These are phyloP conservation scores for Tricholoma matsutake DNA, from an alignment of 768 basidiomycete genomes.

Conservation along the genomic window DNA sequence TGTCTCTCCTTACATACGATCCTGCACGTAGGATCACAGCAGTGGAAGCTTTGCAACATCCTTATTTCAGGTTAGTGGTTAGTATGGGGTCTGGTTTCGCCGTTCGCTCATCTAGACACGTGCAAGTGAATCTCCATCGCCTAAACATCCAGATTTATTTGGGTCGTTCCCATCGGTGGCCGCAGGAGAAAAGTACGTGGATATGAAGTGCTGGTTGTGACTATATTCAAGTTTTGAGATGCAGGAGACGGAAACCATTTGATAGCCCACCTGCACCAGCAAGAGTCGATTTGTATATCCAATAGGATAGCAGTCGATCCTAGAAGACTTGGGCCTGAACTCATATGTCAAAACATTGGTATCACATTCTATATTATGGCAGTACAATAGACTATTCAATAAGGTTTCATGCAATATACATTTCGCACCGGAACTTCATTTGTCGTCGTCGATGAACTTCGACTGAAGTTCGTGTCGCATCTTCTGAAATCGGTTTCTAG, in stretches of 20 bases:
- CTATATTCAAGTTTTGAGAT: constrained; percentile 8
- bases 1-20: constrained; percentile 83
- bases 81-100: too few relatives aligned
- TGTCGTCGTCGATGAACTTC: constrained; percentile 33
- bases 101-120: not conserved
- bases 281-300: constrained; percentile 55
- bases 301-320: too few relatives aligned
- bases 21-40: constrained; percentile 84
- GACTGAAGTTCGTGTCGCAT: constrained; percentile 55
- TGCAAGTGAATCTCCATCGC: constrained; percentile 83
- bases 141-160: constrained; percentile 96
- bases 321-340: not conserved
- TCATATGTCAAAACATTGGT: not conserved
- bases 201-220: not conserved
- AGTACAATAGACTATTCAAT: not conserved
- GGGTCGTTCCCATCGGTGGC: constrained; percentile 94
- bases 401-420: not conserved
- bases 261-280: constrained; percentile 78
- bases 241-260: constrained; percentile 72
- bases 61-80: constrained; percentile 77
- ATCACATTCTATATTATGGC: not conserved
- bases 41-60: constrained; percentile 85
- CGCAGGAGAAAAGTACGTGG: constrained; percentile 86
- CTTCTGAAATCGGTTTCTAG: constrained; percentile 59
- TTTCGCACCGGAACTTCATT: not conserved